Base-by-base conservation (phyloP, 352 stramenopile genomes). In the Phytophthora lateralis region DNA sequence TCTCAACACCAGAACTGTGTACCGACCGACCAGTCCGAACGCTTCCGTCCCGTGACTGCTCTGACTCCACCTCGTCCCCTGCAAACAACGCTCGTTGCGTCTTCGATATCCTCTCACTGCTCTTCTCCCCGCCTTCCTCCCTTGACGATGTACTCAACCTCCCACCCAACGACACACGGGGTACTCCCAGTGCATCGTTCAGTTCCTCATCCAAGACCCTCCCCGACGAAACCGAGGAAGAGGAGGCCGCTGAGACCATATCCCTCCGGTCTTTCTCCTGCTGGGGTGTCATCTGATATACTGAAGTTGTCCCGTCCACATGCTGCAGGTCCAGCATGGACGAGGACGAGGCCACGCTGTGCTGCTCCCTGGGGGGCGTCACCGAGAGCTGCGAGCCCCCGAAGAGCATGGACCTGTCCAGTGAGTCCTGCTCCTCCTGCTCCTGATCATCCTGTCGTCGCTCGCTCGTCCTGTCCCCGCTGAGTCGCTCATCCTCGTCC, bases 361-460 rank as follows among this genome's bases (percentile, higher is more conserved):
- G 26, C 8, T 5, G 32, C 10, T 38, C 10, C 11, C 14, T 30
- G 26, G 26, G 30, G 14, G 32, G 32, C 32, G 10, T 38, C 32
- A 12, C 32, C n/a, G 80, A 87, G 1, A 74, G 21, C 0, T 69
- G 69, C 2, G 76, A 86, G 5, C 66, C 68, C 0, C 67, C 76
- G 7, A 89, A 67, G 12, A 90, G 46, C 68, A 90, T 75, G 21
- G 78, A 90, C 1, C 71, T 58, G 43, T 88, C 75, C 30, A 90
- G 68, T 9, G 76, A 82, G 3, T 80, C 67, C 11, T 47, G 30
- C 15, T 55, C 48, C 7, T 53, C 27, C 29, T 47, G 35, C 15
- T 59, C 20, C 10, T 75, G 39, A 14, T 55, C 51, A 1, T 60
- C 37, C 9, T 60, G 50, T 20, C 9, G 30, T 21, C 59, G 49